Conservation (phyloP, 108 stramenopile species). For the Nannochloropsis granulata region DNA sequence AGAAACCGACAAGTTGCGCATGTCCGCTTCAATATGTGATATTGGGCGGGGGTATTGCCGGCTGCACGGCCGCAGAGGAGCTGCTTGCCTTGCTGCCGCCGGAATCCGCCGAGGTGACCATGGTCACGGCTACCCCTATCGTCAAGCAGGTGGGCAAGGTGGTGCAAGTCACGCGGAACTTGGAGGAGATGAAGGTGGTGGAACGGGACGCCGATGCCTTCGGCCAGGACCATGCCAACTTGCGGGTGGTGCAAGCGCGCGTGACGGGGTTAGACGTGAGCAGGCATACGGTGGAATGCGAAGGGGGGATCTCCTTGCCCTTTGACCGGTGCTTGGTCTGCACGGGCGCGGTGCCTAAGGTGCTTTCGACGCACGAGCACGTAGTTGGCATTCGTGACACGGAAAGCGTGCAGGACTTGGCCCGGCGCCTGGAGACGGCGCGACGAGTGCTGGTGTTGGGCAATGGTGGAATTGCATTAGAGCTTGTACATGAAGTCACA, state of each 20-base stretch:
- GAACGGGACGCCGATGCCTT: slow-evolving; percentile 27
- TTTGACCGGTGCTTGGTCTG: slow-evolving; percentile 25
- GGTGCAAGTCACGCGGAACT: slow-evolving; percentile 1
- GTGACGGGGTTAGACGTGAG: background rate
- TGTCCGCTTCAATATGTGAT: background rate
- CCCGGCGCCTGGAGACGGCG: slow-evolving; percentile 1
- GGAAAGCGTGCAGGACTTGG: slow-evolving; percentile 22
- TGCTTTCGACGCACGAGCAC: background rate
- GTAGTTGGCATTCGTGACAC: slow-evolving; percentile 33
- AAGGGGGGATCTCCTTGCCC: background rate
- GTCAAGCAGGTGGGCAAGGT: slow-evolving; percentile 10
- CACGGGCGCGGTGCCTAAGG: slow-evolving; percentile 25
- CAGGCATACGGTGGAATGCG: slow-evolving; percentile 5
- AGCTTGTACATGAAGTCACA: slow-evolving; percentile 26
- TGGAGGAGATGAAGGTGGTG: slow-evolving; percentile 16
- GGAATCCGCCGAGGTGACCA: background rate
- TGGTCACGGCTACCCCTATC: slow-evolving; percentile 8
- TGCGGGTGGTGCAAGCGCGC: slow-evolving; percentile 7
- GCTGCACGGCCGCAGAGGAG: slow-evolving; percentile 9
- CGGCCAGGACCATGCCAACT: slow-evolving; percentile 1
- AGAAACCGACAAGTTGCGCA: background rate
- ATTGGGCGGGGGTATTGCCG: slow-evolving; percentile 10
- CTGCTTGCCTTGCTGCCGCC: background rate
- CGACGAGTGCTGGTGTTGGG: slow-evolving; percentile 21
- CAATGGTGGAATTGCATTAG: slow-evolving; percentile 35